Evolutionary conservation across 345 rosid species (phyloP).

Genomic region (Ceriops zippeliana): DNA sequence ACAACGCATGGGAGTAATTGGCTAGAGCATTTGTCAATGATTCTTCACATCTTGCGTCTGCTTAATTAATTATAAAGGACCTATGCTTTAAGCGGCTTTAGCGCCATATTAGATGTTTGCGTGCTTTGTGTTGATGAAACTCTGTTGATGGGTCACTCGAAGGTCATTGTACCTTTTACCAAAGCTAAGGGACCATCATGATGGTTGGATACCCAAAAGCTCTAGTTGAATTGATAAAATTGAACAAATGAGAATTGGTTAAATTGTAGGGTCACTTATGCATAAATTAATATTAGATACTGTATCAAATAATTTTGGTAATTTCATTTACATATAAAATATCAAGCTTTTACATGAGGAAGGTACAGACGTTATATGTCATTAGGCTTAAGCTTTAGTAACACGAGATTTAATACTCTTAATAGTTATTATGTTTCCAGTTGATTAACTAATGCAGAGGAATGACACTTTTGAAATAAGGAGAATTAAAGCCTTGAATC

Average conservation of each 20-base stretch:
- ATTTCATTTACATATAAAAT: too few species aligned
- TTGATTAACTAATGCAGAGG: neutral
- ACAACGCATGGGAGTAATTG: constrained; percentile 18
- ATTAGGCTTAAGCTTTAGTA: too few species aligned
- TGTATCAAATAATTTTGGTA: too few species aligned
- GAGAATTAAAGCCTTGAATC: too few species aligned
- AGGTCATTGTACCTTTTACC: constrained; percentile 10
- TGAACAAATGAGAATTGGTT: too few species aligned
- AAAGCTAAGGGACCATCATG: constrained; percentile 34
- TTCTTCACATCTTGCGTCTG: constrained; percentile 25
- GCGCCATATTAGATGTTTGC: constrained; percentile 34
- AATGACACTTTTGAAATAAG: too few species aligned
- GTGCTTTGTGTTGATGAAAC: constrained; percentile 20
- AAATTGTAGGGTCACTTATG: too few species aligned
- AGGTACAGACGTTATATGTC: too few species aligned
- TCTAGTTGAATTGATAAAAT: too few species aligned
- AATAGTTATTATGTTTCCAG: neutral
- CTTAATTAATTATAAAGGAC: constrained; percentile 35
- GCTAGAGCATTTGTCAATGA: constrained; percentile 32
- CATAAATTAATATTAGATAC: too few species aligned
- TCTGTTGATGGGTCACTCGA: constrained; percentile 16
- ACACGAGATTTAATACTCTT: too few species aligned
- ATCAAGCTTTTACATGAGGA: too few species aligned
- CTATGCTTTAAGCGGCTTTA: constrained; percentile 47
- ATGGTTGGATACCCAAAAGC: constrained; percentile 1